These are phyloP conservation scores for Gaultheria prostrata DNA, from an alignment of 148 eudicot genomes.

Conservation along the genomic window DNA sequence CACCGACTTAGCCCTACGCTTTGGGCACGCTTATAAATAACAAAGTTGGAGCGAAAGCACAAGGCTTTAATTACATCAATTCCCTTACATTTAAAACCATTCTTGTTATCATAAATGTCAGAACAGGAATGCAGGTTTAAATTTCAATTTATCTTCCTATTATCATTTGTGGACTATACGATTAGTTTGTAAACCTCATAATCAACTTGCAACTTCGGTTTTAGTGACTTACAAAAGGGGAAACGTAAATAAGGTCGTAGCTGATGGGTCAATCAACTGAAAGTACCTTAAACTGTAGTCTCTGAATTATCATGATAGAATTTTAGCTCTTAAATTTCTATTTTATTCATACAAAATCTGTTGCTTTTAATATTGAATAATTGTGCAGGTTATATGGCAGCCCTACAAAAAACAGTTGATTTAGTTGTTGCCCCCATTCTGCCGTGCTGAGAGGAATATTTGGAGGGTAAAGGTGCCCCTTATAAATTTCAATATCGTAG, in stretches of 20 bases:
- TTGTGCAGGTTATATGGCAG: too few species aligned
- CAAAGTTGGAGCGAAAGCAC: too few species aligned
- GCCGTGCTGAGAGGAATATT: too few species aligned
- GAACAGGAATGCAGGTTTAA: constrained; percentile 86
- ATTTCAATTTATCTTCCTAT: background rate
- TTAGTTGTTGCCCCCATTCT: too few species aligned
- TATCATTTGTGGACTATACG: background rate
- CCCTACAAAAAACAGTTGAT: too few species aligned
- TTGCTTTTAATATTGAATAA: background rate
- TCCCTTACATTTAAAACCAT: too few species aligned
- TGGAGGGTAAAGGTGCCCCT: too few species aligned
- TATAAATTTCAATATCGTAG: too few species aligned
- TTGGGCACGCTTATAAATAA: too few species aligned
- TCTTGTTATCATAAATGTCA: too few species aligned
- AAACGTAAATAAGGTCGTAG: background rate
- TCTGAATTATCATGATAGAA: background rate
- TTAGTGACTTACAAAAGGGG: background rate
- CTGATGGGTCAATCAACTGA: background rate
- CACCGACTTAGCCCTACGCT: too few species aligned
- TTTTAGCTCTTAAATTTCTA: background rate
- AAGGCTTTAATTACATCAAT: too few species aligned
- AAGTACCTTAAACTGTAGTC: constrained; percentile 3
- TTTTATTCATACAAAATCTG: background rate
- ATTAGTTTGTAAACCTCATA: background rate
- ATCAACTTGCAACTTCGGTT: background rate